phyloP scores from a whole-genome alignment of 495 filamentous ascomycete genomes.

The Parmelia sp. region DNA sequence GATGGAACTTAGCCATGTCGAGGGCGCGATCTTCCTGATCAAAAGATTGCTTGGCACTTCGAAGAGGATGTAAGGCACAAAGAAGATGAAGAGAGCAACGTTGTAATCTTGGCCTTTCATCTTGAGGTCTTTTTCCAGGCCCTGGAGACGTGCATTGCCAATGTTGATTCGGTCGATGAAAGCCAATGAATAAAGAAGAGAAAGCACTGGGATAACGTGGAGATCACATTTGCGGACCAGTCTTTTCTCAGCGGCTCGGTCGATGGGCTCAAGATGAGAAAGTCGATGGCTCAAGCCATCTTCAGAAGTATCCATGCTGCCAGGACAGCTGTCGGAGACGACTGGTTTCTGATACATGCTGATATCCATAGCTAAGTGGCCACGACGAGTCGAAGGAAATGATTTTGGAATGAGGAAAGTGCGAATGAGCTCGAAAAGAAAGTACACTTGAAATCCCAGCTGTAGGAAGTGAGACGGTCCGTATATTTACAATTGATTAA shows the following conservation, averaged over 20 bases:
- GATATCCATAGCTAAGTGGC: conserved; percentile 7
- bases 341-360: conserved; percentile 12
- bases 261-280: conserved; percentile 16
- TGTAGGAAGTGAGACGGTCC: neutral
- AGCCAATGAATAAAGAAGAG: conserved; percentile 37
- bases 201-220: conserved; percentile 37
- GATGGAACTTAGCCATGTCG: conserved; percentile 47
- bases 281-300: conserved; percentile 5
- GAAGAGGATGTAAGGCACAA: conserved; percentile 58
- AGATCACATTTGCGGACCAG: conserved; percentile 38
- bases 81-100: conserved; percentile 58
- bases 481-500: neutral
- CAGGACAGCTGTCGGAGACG: conserved; percentile 5
- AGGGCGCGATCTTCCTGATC: conserved; percentile 58
- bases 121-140: conserved; percentile 52
- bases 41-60: conserved; percentile 63
- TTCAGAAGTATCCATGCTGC: conserved; percentile 11
- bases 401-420: neutral
- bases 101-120: conserved; percentile 53
- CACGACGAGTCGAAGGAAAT: too few species aligned
- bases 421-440: neutral
- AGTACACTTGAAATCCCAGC: neutral
- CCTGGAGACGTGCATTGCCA: conserved; percentile 57
- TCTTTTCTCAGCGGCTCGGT: conserved; percentile 31
- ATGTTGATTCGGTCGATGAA: conserved; percentile 52